Evolutionary conservation across 129 eudicot genomes (phyloP).

Genomic region (Ambrosia trifida): DNA sequence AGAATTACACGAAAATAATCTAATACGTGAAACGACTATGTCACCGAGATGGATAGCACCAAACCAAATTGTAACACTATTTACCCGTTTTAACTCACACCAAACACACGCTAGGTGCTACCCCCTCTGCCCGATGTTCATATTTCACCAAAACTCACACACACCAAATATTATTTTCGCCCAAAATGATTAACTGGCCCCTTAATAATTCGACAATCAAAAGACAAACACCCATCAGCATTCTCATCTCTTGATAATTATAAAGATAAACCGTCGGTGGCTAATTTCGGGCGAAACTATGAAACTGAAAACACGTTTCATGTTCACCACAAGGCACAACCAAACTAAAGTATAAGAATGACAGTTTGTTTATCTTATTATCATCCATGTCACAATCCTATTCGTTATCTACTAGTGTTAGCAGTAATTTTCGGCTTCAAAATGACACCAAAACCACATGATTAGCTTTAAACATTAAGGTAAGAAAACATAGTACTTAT

Average conservation of each 20-base stretch:
- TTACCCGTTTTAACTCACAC: too few species aligned
- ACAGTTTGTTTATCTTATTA: conserved; percentile 17
- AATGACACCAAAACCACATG: conserved; percentile 72
- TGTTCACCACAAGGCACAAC: conserved; percentile 42
- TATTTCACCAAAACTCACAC: too few species aligned
- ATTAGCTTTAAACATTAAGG: conserved; percentile 26
- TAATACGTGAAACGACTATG: too few species aligned
- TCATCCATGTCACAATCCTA: conserved; percentile 33
- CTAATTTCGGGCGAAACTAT: conserved; percentile 41
- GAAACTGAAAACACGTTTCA: conserved; percentile 50
- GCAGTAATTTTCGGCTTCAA: conserved; percentile 56
- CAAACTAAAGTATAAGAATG: conserved; percentile 27
- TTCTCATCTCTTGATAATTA: conserved; percentile 19
- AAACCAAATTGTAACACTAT: too few species aligned
- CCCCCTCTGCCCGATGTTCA: too few species aligned
- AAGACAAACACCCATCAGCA: not conserved
- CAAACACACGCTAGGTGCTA: too few species aligned
- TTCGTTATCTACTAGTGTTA: conserved; percentile 53
- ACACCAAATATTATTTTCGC: too few species aligned
- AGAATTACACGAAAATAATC: too few species aligned
- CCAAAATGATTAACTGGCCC: not conserved
- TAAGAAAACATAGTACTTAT: conserved; percentile 20
- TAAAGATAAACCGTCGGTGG: conserved; percentile 35
- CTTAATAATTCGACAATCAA: not conserved
- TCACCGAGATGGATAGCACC: too few species aligned